Conservation (phyloP, 1,284 basidiomycete genomes). For the Trametes polyzona region DNA sequence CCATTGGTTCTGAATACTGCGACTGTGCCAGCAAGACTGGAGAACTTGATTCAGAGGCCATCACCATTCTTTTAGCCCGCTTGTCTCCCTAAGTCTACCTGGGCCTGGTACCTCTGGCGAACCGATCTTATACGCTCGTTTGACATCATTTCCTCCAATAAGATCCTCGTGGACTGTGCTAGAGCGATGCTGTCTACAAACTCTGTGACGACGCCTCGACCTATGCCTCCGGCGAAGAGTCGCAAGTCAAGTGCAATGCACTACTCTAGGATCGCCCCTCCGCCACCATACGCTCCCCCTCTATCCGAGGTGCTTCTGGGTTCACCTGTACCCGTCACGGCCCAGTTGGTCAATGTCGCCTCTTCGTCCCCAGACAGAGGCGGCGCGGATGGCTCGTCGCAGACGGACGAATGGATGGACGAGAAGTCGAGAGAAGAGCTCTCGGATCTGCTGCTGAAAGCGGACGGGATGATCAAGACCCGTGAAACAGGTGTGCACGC, state of each 20-base stretch:
- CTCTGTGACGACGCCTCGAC: slow-evolving; percentile 47
- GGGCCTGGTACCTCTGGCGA: neutral
- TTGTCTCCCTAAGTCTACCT: neutral
- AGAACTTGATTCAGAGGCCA: too few relatives aligned
- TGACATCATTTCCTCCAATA: neutral
- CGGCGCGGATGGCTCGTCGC: slow-evolving; percentile 21
- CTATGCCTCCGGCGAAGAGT: slow-evolving; percentile 59
- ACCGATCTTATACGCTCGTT: neutral
- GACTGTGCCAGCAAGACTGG: too few relatives aligned
- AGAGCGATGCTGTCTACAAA: slow-evolving; percentile 50
- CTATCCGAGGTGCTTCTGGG: slow-evolving; percentile 40
- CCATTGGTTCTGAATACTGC: too few relatives aligned
- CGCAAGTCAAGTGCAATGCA: slow-evolving; percentile 47
- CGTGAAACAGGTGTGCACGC: slow-evolving; percentile 76
- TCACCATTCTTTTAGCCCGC: too few relatives aligned
- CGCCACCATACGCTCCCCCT: slow-evolving; percentile 54
- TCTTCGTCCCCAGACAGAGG: slow-evolving; percentile 21
- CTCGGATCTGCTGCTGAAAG: slow-evolving; percentile 65
- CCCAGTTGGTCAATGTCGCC: slow-evolving; percentile 27
- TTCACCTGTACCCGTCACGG: slow-evolving; percentile 43
- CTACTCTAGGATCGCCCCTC: slow-evolving; percentile 46
- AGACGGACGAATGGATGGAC: slow-evolving; percentile 52
- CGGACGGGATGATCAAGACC: slow-evolving; percentile 73
- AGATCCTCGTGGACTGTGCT: neutral
- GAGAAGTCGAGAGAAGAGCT: slow-evolving; percentile 75